Percentiles rank a stretch among this genome's conserved stretches.
phyloP scores from a whole-genome alignment of 306 rosid species.

The Comarum palustre region DNA sequence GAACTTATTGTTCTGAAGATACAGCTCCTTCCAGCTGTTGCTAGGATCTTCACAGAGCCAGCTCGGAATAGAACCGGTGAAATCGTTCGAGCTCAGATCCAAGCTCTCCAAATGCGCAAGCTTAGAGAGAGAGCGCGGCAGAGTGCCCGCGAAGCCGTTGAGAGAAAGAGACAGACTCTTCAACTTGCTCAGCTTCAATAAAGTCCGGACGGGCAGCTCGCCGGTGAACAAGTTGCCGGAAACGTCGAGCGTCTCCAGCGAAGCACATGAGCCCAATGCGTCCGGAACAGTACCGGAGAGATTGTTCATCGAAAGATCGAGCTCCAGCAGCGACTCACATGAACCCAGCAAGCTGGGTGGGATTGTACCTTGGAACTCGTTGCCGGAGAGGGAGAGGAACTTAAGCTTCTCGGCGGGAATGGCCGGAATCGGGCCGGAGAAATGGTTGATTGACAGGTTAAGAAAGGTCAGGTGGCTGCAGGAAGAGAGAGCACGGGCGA shows the following conservation, averaged over 20 bases:
- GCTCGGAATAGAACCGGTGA: constrained; percentile 50
- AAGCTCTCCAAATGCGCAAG: constrained; percentile 46
- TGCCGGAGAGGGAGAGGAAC: constrained; percentile 47
- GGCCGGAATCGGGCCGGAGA: constrained; percentile 53
- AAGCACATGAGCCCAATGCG: constrained; percentile 46
- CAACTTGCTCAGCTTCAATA: constrained; percentile 47
- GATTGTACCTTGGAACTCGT: constrained; percentile 50
- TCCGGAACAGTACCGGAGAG: constrained; percentile 53
- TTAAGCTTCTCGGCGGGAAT: constrained; percentile 44
- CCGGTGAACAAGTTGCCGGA: constrained; percentile 58
- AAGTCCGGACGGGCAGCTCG: constrained; percentile 43
- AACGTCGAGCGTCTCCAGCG: constrained; percentile 42
- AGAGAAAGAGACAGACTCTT: constrained; percentile 37
- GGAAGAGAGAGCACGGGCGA: constrained; percentile 32
- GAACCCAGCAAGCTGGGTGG: constrained; percentile 39
- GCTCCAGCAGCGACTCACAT: constrained; percentile 46
- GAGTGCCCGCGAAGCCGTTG: constrained; percentile 44
- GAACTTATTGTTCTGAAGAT: constrained; percentile 66
- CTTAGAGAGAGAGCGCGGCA: constrained; percentile 54
- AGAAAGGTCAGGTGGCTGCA: constrained; percentile 48
- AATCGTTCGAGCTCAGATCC: constrained; percentile 84
- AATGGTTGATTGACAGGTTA: constrained; percentile 62
- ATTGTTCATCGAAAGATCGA: constrained; percentile 56
- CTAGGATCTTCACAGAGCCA: constrained; percentile 45
- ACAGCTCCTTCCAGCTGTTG: constrained; percentile 54